phyloP scores from a whole-genome alignment of 192 early-diverging fungal genomes.

The Backusella luteola region DNA sequence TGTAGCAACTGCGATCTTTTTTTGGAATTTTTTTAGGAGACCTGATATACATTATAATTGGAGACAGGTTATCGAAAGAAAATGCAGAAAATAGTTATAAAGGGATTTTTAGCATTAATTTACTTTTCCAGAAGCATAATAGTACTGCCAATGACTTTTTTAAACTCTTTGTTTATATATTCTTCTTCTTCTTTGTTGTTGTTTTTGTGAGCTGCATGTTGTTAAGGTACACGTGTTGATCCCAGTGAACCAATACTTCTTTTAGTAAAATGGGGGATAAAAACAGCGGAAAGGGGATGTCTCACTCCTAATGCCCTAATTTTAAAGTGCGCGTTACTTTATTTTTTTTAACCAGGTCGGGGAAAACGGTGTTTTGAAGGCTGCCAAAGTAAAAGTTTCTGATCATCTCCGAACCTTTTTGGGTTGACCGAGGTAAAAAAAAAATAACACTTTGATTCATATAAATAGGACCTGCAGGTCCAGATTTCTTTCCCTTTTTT shows the following conservation, averaged over 20 bases:
- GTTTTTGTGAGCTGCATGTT: not conserved
- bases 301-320: slow-evolving; percentile 4
- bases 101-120: not conserved
- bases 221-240: not conserved
- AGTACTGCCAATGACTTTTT: not conserved
- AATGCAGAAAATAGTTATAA: not conserved
- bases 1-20: not conserved
- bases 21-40: slow-evolving; percentile 4
- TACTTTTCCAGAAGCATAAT: not conserved
- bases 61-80: not conserved
- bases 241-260: not conserved
- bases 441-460: not conserved
- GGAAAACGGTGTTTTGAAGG: slow-evolving; percentile 1
- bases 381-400: not conserved
- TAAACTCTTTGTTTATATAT: not conserved
- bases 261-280: not conserved
- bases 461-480: not conserved
- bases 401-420: not conserved
- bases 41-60: not conserved
- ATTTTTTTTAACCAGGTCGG: slow-evolving; percentile 6
- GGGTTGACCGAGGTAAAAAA: not conserved
- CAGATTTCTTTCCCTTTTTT: not conserved
- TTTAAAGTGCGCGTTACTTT: not conserved
- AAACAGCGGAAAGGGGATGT: not conserved
- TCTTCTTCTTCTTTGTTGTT: not conserved